Percentiles rank a stretch among this genome's conserved stretches.
These are phyloP conservation scores for Oryza australiensis DNA, from an alignment of 176 grass and related monocot species.

Conservation along the genomic window DNA sequence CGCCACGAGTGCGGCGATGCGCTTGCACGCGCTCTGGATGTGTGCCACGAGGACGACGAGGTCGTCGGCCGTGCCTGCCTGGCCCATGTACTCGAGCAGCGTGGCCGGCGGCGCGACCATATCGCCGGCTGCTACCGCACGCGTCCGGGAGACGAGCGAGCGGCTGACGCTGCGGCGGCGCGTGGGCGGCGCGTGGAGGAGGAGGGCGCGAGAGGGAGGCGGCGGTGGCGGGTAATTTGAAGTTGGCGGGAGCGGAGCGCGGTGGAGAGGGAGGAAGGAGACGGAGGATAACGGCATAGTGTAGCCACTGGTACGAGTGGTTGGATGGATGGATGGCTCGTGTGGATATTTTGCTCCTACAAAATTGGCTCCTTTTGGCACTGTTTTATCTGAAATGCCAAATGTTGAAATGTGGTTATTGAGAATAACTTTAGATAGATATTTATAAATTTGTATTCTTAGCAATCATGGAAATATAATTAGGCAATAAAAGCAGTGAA, in stretches of 20 bases:
- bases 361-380: no score
- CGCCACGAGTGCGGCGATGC: constrained; percentile 74
- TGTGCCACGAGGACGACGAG: constrained; percentile 69
- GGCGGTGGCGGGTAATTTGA: constrained; percentile 6
- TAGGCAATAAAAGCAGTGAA: no score
- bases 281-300: constrained; percentile 43
- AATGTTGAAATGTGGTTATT: no score
- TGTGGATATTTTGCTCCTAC: no score
- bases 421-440: no score
- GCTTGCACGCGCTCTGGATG: constrained; percentile 85
- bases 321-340: not conserved
- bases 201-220: not conserved
- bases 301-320: not conserved
- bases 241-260: not conserved
- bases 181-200: not conserved
- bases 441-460: no score
- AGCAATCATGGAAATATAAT: no score
- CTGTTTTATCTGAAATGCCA: no score
- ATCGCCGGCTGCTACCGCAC: not conserved
- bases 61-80: constrained; percentile 42
- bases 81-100: constrained; percentile 65
- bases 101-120: constrained; percentile 45
- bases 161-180: not conserved
- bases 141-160: not conserved
- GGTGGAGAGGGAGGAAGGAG: not conserved